phyloP scores from a whole-genome alignment of 495 filamentous ascomycete species.

The Chaetomium fimeti region DNA sequence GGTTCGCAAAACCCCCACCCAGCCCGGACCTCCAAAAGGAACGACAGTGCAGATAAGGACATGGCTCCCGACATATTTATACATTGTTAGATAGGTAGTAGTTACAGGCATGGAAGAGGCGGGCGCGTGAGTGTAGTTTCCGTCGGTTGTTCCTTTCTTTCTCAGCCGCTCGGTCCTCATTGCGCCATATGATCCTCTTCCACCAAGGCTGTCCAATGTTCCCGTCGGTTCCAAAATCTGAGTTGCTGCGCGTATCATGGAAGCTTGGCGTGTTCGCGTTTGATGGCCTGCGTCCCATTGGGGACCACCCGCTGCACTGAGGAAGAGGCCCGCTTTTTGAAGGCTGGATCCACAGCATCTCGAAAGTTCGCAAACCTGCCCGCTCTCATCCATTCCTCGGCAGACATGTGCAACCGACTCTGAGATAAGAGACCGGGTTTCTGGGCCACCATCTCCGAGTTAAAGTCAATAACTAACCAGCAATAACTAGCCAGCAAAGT shows the following conservation, averaged over 20 bases:
- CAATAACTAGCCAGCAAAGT: conserved; percentile 16
- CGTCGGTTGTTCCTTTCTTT: conserved; percentile 20
- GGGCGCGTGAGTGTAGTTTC: neutral
- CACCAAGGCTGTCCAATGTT: conserved; percentile 10
- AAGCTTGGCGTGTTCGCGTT: conserved; percentile 36
- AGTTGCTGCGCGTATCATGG: conserved; percentile 34
- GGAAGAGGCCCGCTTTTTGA: conserved; percentile 6
- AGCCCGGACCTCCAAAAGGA: too few species aligned
- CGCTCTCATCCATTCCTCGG: neutral
- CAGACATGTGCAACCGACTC: neutral
- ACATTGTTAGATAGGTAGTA: neutral
- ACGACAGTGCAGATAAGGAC: too few species aligned
- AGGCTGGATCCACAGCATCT: conserved; percentile 12
- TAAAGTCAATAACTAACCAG: too few species aligned
- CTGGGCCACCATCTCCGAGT: conserved; percentile 4
- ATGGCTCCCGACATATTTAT: too few species aligned
- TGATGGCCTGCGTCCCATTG: conserved; percentile 27
- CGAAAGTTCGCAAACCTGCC: conserved; percentile 1
- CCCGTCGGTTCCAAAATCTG: conserved; percentile 31
- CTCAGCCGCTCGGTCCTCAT: conserved; percentile 31
- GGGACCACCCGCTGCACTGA: conserved; percentile 7
- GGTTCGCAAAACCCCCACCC: neutral
- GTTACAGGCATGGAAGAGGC: too few species aligned
- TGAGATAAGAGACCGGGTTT: neutral
- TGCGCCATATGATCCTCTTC: conserved; percentile 29